These are phyloP conservation scores for Mucor piriformis DNA, from an alignment of 371 early-diverging fungal genomes.

Conservation along the genomic window DNA sequence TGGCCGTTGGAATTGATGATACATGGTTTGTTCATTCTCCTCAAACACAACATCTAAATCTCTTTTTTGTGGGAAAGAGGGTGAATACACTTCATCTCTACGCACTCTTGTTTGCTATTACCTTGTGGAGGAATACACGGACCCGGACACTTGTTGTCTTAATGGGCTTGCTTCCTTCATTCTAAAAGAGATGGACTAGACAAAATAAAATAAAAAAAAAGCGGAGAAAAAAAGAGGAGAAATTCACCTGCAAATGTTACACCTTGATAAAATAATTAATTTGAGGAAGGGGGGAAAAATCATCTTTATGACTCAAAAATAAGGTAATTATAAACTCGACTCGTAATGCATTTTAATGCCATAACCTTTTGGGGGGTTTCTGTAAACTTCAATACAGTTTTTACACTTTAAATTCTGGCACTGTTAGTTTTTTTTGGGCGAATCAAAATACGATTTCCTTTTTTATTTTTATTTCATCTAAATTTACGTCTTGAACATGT, in stretches of 20 bases:
- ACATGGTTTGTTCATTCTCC: slow-evolving; percentile 30
- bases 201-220: slow-evolving; percentile 13
- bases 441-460: too few species aligned
- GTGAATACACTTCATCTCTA: not conserved
- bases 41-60: slow-evolving; percentile 47
- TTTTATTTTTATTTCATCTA: too few species aligned
- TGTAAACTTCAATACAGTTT: too few species aligned
- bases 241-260: not conserved
- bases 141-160: slow-evolving; percentile 27
- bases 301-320: too few species aligned
- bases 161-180: slow-evolving; percentile 30
- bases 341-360: too few species aligned
- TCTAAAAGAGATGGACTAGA: slow-evolving; percentile 2
- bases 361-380: too few species aligned
- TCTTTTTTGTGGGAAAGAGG: too few species aligned
- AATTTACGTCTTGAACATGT: too few species aligned
- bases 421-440: too few species aligned
- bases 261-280: slow-evolving; percentile 3
- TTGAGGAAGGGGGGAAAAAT: slow-evolving; percentile 3
- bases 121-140: slow-evolving; percentile 25
- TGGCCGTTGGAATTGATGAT: slow-evolving; percentile 4
- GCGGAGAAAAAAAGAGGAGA: slow-evolving; percentile 7
- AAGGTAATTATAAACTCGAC: too few species aligned
- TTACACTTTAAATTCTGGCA: too few species aligned
- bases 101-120: too few species aligned